A percentile compares a stretch with the other conserved stretches of the same genome.
Evolutionary conservation across 2,329 filamentous ascomycete species (phyloP).

Genomic region (Coniochaeta sp.): DNA sequence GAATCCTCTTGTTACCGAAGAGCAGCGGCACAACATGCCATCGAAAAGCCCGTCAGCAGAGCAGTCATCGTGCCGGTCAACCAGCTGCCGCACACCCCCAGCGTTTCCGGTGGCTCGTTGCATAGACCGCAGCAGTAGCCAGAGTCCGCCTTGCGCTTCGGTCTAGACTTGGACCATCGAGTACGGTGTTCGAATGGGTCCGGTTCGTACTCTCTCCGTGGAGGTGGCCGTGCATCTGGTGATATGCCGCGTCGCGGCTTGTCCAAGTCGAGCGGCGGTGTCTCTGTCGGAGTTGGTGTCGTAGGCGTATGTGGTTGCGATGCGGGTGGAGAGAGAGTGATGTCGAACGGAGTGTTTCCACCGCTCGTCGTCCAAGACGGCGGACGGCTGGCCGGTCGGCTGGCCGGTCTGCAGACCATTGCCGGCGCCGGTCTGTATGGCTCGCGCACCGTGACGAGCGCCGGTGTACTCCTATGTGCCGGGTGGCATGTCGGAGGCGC

Average conservation of each 20-base stretch:
- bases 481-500: not conserved
- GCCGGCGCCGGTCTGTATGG: not conserved
- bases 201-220: not conserved
- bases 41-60: not conserved
- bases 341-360: not conserved
- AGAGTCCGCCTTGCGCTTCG: not conserved
- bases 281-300: not conserved
- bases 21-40: not conserved
- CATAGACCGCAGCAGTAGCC: not conserved
- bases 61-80: not conserved
- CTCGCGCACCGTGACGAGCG: not conserved
- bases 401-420: not conserved
- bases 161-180: not conserved
- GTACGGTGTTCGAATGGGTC: not conserved
- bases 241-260: not conserved
- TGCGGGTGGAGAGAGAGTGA: not conserved
- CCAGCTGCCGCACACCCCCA: not conserved
- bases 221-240: not conserved
- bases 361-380: not conserved
- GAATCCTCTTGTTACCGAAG: not conserved
- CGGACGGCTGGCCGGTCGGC: not conserved
- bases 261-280: not conserved
- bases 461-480: not conserved
- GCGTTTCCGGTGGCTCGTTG: not conserved
- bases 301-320: not conserved